These are phyloP conservation scores for Brasenia schreberi DNA, from an alignment of 164 flowering plant genomes.

Conservation along the genomic window DNA sequence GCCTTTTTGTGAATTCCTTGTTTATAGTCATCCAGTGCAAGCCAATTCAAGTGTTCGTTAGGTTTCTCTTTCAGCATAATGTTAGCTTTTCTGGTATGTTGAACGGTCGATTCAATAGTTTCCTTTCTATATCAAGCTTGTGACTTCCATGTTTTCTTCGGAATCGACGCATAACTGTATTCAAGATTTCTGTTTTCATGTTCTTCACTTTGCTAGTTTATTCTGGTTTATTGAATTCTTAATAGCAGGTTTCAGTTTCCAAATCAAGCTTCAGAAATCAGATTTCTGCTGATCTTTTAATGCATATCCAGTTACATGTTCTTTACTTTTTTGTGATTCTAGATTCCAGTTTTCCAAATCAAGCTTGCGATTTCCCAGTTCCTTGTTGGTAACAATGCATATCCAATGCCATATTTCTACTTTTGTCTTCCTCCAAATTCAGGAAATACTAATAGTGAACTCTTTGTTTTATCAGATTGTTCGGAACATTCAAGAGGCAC, in stretches of 20 bases:
- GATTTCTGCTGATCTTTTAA: neutral
- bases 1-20: no score
- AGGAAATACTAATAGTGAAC: neutral
- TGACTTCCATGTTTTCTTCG: no score
- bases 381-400: neutral
- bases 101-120: no score
- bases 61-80: neutral
- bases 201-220: no score
- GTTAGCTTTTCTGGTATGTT: neutral
- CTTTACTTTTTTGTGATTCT: neutral
- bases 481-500: slow-evolving; percentile 19
- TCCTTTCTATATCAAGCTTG: no score
- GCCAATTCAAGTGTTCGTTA: neutral
- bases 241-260: no score
- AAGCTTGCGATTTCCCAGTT: no score
- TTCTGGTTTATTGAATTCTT: no score
- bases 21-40: no score
- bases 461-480: slow-evolving; percentile 17
- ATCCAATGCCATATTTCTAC: neutral
- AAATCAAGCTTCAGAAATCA: no score
- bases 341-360: neutral
- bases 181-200: no score
- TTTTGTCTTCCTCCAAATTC: neutral
- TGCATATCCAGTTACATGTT: neutral
- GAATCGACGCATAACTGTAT: no score